Percentiles rank a stretch among this genome's conserved stretches.
phyloP scores from a whole-genome alignment of 2,329 filamentous ascomycete genomes.

The Alternaria gansuensis region DNA sequence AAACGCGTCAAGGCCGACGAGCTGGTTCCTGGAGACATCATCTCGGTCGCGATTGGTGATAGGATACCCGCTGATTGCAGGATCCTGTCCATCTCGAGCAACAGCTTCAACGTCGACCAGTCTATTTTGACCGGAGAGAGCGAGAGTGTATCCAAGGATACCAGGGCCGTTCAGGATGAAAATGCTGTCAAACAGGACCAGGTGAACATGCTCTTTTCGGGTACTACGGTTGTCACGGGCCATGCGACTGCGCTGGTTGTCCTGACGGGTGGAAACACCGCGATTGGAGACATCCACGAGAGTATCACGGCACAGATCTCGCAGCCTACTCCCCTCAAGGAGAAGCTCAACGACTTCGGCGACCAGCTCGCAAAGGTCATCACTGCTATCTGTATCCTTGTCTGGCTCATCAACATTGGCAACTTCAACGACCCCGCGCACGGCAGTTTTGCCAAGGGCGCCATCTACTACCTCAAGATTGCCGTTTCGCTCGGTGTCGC shows the following conservation, averaged over 20 bases:
- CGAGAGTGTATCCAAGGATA: constrained; percentile 92
- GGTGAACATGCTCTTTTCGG: constrained; percentile 97
- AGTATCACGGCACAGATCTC: constrained; percentile 98
- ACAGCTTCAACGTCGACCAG: constrained; percentile 96
- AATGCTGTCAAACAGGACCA: constrained; percentile 97
- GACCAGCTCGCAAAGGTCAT: constrained; percentile 97
- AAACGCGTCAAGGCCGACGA: constrained; percentile 94
- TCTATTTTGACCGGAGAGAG: constrained; percentile 97
- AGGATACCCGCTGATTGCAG: constrained; percentile 95
- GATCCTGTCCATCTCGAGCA: constrained; percentile 89
- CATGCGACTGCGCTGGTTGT: constrained; percentile 92
- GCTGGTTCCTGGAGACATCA: constrained; percentile 90
- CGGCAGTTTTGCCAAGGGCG: constrained; percentile 93
- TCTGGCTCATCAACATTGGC: constrained; percentile 98
- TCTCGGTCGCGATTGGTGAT: constrained; percentile 88
- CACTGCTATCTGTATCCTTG: constrained; percentile 92
- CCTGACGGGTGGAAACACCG: constrained; percentile 86
- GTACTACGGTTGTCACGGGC: constrained; percentile 94
- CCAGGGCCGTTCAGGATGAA: constrained; percentile 72
- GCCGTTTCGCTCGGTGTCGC: constrained; percentile 97
- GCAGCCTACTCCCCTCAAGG: constrained; percentile 94
- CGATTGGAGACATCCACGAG: constrained; percentile 98
- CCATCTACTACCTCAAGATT: constrained; percentile 99
- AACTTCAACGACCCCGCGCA: constrained; percentile 96
- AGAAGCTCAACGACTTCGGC: constrained; percentile 98